Conservation (phyloP, 495 filamentous ascomycete genomes). For the Aspergillus indologenus region DNA sequence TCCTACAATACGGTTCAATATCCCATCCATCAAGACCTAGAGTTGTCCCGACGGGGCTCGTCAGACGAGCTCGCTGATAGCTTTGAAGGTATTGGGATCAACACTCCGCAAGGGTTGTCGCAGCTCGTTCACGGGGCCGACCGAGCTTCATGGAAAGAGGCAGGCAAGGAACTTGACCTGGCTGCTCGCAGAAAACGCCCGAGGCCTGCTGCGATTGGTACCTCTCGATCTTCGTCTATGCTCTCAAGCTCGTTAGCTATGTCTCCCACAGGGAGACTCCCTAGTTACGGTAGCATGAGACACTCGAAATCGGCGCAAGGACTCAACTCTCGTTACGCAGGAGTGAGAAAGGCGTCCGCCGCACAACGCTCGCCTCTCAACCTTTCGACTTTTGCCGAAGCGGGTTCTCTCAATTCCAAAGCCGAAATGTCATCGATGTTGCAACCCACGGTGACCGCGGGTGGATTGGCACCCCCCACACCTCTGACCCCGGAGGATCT, state of each 20-base stretch:
- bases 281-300: conserved; percentile 41
- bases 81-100: conserved; percentile 42
- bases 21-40: conserved; percentile 35
- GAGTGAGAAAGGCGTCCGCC: conserved; percentile 49
- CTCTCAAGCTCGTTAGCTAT: conserved; percentile 40
- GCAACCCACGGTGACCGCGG: conserved; percentile 38
- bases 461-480: conserved; percentile 45
- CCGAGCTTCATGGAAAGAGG: conserved; percentile 36
- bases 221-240: conserved; percentile 37
- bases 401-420: conserved; percentile 39
- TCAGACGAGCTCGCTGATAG: conserved; percentile 40
- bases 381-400: conserved; percentile 46
- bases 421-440: conserved; percentile 37
- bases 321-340: conserved; percentile 48
- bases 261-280: conserved; percentile 39
- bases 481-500: conserved; percentile 47
- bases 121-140: conserved; percentile 27
- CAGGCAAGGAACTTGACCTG: conserved; percentile 48
- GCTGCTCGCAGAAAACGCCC: conserved; percentile 54
- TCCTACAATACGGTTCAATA: conserved; percentile 36
- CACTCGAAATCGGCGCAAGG: conserved; percentile 54
- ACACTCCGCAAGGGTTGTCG: conserved; percentile 25
- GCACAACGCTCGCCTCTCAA: conserved; percentile 54
- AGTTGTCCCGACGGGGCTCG: conserved; percentile 38
- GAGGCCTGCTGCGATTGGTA: conserved; percentile 51